Evolutionary conservation across 257 asterid genomes (phyloP), one percentile per base, ranked within the genome.

Genomic region (Capsicum chinense): DNA sequence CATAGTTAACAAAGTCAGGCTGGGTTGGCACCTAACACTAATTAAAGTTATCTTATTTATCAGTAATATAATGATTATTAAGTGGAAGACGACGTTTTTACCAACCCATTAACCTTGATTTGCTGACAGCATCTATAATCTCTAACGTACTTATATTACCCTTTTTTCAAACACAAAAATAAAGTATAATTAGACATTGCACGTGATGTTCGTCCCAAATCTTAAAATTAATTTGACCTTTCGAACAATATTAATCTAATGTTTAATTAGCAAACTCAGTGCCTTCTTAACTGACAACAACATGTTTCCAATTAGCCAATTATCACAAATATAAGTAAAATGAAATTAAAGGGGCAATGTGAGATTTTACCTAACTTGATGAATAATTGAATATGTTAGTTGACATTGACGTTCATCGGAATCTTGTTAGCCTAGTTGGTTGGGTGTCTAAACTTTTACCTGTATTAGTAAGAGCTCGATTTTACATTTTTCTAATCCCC

Each of bases 81-180:
- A 78, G 4, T 26, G 16, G 82, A 54, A 78, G 5, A 54, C 64
- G 64, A 78, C 64, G 82, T 26, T 78, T 54, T 78, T 54, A 78
- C 82, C 82, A 78, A 78, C 82, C 82, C 66, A 78, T 54, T 78
- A 78, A 6, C 64, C 82, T 54, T 78, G 82, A 78, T 78, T 78
- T 78, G 82, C 82, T 78, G 82, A 78, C 82, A 54, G 63, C 64
- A 78, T 54, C 63, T 78, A 33, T 78, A 78, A 56, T 54, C 26
- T 54, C 26, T 54, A 78, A 14, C 26, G 9, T 78, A 78, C 50
- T 33, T 78, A 78, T 13, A 78, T 78, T 33, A 2, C 50, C 64
- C 56, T 44, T 52, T 52, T 76, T 76, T 26, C 21, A 78, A 76
- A 54, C 21, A 78, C 21, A 76, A 71, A 17, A 17, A 17, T 9